phyloP scores from a whole-genome alignment of 2,329 filamentous ascomycete species.

The Claviceps sp. region DNA sequence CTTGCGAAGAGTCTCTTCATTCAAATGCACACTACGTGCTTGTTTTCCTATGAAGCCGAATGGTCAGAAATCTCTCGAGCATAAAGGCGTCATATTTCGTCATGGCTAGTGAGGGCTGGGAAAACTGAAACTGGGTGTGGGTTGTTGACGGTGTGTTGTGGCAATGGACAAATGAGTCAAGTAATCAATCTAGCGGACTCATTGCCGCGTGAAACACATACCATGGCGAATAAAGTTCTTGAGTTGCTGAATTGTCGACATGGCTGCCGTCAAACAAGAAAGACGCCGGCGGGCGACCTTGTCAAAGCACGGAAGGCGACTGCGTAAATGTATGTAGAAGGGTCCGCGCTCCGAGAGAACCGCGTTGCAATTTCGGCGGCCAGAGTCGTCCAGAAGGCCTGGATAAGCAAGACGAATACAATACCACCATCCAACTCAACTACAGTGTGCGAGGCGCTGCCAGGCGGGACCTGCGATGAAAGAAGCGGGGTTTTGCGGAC shows the following conservation, averaged over 20 bases:
- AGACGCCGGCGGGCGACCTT: slow-evolving; percentile 9
- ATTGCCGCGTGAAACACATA: slow-evolving; percentile 17
- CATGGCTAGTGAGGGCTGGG: slow-evolving; percentile 1
- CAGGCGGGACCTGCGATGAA: background rate
- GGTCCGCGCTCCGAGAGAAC: background rate
- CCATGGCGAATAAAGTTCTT: slow-evolving; percentile 97
- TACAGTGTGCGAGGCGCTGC: background rate
- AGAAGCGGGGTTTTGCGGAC: background rate
- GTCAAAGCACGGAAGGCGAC: background rate
- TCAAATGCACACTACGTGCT: slow-evolving; percentile 50
- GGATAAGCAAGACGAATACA: background rate
- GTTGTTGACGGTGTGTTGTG: background rate
- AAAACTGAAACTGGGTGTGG: background rate
- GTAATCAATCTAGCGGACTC: background rate
- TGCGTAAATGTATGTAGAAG: background rate
- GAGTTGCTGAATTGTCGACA: slow-evolving; percentile 79
- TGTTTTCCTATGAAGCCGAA: slow-evolving; percentile 59
- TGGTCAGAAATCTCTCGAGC: background rate
- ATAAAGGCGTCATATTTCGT: slow-evolving; percentile 2
- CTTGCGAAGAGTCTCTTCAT: slow-evolving; percentile 39
- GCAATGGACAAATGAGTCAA: background rate
- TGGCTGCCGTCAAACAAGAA: slow-evolving; percentile 17
- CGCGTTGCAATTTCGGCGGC: background rate
- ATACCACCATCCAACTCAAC: background rate
- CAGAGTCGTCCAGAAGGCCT: background rate